Conservation (phyloP, 2,329 filamentous ascomycete species). For the Arthroderma sp. region DNA sequence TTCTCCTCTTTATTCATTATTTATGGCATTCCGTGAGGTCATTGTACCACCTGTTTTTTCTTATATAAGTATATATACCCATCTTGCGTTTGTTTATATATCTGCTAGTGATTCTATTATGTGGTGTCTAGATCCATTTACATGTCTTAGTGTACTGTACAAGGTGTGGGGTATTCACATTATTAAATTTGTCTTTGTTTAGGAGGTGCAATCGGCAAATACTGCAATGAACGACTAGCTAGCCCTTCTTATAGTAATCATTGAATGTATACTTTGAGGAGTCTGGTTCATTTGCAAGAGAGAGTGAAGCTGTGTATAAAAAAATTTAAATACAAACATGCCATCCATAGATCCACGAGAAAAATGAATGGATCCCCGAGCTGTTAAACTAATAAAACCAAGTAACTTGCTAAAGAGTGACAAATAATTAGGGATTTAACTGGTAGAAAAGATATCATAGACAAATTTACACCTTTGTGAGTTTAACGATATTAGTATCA, state of each 20-base stretch:
- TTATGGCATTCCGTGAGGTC: not conserved
- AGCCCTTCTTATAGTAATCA: too few species aligned
- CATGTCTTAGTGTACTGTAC: too few species aligned
- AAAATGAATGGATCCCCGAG: not conserved
- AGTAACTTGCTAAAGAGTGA: not conserved
- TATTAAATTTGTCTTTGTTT: not conserved
- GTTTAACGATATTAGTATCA: conserved; percentile 44
- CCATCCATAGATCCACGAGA: not conserved
- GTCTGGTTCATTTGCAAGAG: too few species aligned
- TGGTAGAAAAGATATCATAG: not conserved
- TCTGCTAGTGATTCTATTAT: too few species aligned
- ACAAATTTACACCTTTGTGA: conserved; percentile 12
- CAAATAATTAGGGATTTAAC: not conserved
- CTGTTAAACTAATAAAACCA: not conserved
- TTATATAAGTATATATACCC: not conserved
- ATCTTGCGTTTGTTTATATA: not conserved
- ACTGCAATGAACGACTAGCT: not conserved
- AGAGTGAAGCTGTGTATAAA: not conserved
- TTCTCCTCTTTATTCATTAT: not conserved
- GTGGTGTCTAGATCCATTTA: too few species aligned
- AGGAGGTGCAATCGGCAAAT: not conserved
- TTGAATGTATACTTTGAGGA: too few species aligned
- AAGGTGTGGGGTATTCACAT: too few species aligned
- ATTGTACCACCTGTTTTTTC: not conserved
- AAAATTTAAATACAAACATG: not conserved